Evolutionary conservation across 2,329 filamentous ascomycete species (phyloP).

Genomic region (Monilinia laxa): DNA sequence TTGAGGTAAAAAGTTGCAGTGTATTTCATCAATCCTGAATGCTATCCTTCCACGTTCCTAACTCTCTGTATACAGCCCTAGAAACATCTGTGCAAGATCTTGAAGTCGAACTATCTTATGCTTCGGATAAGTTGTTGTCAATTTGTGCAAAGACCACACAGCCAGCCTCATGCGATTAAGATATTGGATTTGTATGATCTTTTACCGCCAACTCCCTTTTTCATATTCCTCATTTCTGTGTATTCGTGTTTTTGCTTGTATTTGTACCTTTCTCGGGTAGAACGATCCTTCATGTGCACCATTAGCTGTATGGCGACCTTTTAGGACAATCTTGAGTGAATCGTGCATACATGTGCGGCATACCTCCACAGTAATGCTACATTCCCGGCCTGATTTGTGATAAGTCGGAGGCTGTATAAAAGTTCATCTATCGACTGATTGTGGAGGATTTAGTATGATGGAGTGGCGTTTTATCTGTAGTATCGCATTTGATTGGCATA

Average conservation of each 20-base stretch:
- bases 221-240: neutral
- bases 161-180: neutral
- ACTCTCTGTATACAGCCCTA: neutral
- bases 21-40: no score
- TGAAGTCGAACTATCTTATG: neutral
- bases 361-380: neutral
- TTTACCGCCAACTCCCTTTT: neutral
- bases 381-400: neutral
- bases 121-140: neutral
- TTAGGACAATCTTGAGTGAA: neutral
- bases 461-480: no score
- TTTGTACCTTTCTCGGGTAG: neutral
- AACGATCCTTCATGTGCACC: neutral
- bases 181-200: neutral
- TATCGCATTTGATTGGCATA: no score
- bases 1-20: neutral
- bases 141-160: neutral
- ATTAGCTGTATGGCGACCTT: neutral
- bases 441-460: neutral
- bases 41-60: neutral
- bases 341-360: neutral
- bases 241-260: neutral
- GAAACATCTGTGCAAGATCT: neutral
- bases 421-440: neutral
- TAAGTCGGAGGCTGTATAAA: neutral